Conservation (phyloP, 2,329 filamentous ascomycete genomes). For the Aspergillaceae sp. region DNA sequence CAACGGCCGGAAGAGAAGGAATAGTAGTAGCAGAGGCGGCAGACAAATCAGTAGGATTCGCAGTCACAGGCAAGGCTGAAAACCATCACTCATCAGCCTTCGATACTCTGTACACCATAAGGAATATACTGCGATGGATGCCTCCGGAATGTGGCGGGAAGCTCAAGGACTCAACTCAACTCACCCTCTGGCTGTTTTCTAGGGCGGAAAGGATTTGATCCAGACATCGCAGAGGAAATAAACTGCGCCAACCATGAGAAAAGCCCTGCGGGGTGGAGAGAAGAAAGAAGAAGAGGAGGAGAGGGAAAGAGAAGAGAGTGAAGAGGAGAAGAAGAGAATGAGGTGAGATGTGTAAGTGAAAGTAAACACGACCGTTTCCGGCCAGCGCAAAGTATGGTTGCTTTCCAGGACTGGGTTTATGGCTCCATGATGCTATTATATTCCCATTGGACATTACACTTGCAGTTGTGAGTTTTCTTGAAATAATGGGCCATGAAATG, state of each 20-base stretch:
- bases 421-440: too few species aligned
- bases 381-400: neutral
- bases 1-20: too few species aligned
- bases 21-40: too few species aligned
- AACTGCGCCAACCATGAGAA: conserved; percentile 23
- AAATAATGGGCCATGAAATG: too few species aligned
- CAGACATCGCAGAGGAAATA: conserved; percentile 35
- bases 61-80: too few species aligned
- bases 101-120: too few species aligned
- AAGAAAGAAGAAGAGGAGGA: conserved; percentile 9
- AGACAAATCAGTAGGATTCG: too few species aligned
- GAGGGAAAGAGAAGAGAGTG: neutral
- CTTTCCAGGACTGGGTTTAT: neutral
- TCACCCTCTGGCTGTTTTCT: conserved; percentile 28
- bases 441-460: too few species aligned
- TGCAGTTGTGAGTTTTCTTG: too few species aligned
- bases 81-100: too few species aligned
- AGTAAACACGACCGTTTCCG: neutral
- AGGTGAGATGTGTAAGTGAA: neutral
- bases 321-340: conserved; percentile 1
- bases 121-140: too few species aligned
- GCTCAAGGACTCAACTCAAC: conserved; percentile 1
- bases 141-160: neutral
- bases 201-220: conserved; percentile 45
- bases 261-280: conserved; percentile 5